These are phyloP conservation scores for Aspergillus indologenus DNA, from an alignment of 495 filamentous ascomycete species.

Conservation along the genomic window DNA sequence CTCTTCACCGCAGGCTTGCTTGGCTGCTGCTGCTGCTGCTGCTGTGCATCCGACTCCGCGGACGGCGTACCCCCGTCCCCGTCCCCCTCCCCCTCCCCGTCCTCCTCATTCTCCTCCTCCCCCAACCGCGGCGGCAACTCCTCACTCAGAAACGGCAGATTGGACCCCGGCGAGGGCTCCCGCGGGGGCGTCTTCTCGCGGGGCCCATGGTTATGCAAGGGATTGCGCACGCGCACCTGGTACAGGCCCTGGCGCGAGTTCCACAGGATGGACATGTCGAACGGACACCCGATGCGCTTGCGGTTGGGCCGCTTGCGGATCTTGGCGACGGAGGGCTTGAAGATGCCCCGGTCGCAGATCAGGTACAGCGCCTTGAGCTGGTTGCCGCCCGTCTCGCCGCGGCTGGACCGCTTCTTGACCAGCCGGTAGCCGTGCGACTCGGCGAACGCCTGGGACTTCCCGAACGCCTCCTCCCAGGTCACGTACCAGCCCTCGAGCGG, in stretches of 20 bases:
- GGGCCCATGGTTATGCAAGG: background rate
- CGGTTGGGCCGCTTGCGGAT: background rate
- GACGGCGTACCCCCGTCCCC: too few species aligned
- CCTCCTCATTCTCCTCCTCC: background rate
- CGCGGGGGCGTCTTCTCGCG: too few species aligned
- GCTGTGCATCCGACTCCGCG: too few species aligned
- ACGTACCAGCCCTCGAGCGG: background rate
- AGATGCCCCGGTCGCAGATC: background rate
- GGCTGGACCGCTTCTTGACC: background rate
- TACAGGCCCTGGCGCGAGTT: background rate
- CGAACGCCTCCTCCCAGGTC: background rate
- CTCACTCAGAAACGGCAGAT: too few species aligned
- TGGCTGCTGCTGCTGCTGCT: background rate
- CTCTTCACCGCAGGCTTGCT: background rate
- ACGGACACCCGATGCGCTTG: background rate
- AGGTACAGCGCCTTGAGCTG: background rate
- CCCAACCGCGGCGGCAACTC: too few species aligned
- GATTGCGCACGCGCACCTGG: background rate
- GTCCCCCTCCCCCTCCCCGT: background rate
- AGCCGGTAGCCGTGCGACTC: background rate
- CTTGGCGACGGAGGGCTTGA: background rate
- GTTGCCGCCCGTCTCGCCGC: background rate
- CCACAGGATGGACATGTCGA: background rate
- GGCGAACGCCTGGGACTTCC: background rate
- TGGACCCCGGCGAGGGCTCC: too few species aligned